Conservation (phyloP, 1,284 basidiomycete species). For the Naganishia albida region DNA sequence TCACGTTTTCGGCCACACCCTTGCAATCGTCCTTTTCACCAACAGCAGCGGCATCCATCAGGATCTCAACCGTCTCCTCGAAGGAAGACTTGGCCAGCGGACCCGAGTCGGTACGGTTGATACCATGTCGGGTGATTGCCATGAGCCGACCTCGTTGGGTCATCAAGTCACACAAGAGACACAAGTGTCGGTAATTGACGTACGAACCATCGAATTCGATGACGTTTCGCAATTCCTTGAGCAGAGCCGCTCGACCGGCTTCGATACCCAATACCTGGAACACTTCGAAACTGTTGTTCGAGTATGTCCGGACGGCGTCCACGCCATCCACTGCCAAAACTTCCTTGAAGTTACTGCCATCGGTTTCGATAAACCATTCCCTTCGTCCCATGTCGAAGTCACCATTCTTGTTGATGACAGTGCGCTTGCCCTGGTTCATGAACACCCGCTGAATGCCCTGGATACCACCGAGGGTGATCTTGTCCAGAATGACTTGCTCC, state of each 20-base stretch:
- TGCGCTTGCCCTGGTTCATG: slow-evolving; percentile 83
- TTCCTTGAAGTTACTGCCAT: slow-evolving; percentile 90
- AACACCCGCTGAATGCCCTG: slow-evolving; percentile 89
- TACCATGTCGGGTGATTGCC: slow-evolving; percentile 99
- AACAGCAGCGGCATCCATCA: slow-evolving; percentile 97
- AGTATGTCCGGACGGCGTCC: slow-evolving; percentile 87
- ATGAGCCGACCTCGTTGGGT: slow-evolving; percentile 93
- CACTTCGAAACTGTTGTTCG: slow-evolving; percentile 95
- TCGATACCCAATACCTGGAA: slow-evolving; percentile 98
- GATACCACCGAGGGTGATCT: slow-evolving; percentile 93
- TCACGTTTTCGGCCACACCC: slow-evolving; percentile 96
- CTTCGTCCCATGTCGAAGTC: slow-evolving; percentile 60
- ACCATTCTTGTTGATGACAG: slow-evolving; percentile 62
- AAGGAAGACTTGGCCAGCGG: slow-evolving; percentile 98
- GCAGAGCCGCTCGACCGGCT: slow-evolving; percentile 88
- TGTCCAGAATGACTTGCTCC: slow-evolving; percentile 93
- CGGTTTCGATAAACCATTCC: slow-evolving; percentile 97
- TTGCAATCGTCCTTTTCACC: slow-evolving; percentile 98
- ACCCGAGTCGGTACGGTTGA: slow-evolving; percentile 95
- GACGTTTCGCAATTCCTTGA: slow-evolving; percentile 88
- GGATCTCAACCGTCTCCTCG: slow-evolving; percentile 98
- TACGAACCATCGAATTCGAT: slow-evolving; percentile 99
- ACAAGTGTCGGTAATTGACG: slow-evolving; percentile 97
- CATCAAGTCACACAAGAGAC: slow-evolving; percentile 96
- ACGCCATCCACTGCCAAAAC: slow-evolving; percentile 95